Conservation (phyloP, 148 eudicot genomes). For the Chenopodium formosanum region DNA sequence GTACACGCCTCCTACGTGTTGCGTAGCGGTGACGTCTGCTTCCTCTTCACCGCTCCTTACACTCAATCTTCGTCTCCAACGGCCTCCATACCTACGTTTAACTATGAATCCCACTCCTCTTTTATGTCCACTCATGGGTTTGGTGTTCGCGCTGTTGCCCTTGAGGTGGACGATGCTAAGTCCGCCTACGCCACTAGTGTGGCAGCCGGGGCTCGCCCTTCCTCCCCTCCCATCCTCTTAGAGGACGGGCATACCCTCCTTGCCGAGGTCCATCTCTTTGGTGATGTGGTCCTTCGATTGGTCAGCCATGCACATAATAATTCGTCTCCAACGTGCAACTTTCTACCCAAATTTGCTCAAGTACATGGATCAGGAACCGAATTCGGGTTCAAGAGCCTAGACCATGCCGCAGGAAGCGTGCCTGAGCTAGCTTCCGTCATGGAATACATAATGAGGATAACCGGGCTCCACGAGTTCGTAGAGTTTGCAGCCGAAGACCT, state of each 20-base stretch:
- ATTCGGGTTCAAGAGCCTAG: slow-evolving; percentile 65
- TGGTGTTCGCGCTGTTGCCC: slow-evolving; percentile 68
- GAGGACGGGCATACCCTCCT: slow-evolving; percentile 28
- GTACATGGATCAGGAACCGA: slow-evolving; percentile 30
- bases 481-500: slow-evolving; percentile 68
- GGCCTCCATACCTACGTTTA: slow-evolving; percentile 47
- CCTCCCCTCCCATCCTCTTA: slow-evolving; percentile 37
- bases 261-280: slow-evolving; percentile 74
- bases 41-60: slow-evolving; percentile 94
- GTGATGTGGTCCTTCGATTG: slow-evolving; percentile 65
- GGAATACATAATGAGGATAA: slow-evolving; percentile 52
- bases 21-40: slow-evolving; percentile 50
- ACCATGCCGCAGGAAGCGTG: slow-evolving; percentile 81
- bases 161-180: slow-evolving; percentile 63
- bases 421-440: slow-evolving; percentile 48
- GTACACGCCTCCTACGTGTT: slow-evolving; percentile 68
- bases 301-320: slow-evolving; percentile 39
- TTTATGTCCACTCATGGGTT: slow-evolving; percentile 69
- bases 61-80: slow-evolving; percentile 38
- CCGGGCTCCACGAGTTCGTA: slow-evolving; percentile 86
- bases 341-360: slow-evolving; percentile 58
- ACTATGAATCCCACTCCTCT: slow-evolving; percentile 30
- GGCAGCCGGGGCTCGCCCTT: slow-evolving; percentile 57
- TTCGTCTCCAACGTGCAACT: too few relatives aligned
- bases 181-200: slow-evolving; percentile 48